A percentile compares a stretch with the other conserved stretches of the same genome.
phyloP scores from a whole-genome alignment of 2,329 filamentous ascomycete species.

The Venturiaceae sp. region DNA sequence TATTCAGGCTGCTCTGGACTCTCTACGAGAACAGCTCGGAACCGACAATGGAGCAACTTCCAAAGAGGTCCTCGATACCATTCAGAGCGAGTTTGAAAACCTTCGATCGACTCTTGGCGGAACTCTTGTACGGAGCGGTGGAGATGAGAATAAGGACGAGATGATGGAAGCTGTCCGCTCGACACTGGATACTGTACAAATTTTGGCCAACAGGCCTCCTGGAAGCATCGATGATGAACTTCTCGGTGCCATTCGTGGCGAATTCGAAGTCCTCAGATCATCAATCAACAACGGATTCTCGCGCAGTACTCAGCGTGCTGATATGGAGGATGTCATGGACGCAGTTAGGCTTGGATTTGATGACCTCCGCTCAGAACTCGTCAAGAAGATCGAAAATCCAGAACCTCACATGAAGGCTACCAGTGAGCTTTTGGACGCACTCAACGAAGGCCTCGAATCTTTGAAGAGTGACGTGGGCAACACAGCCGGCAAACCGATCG shows the following conservation, averaged over 20 bases:
- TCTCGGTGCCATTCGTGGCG: conserved; percentile 41
- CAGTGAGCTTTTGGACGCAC: conserved; percentile 49
- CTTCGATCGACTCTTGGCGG: conserved; percentile 32
- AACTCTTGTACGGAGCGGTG: conserved; percentile 28
- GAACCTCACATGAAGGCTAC: conserved; percentile 45
- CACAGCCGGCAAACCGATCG: conserved; percentile 57
- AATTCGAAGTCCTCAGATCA: conserved; percentile 32
- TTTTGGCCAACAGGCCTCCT: conserved; percentile 14
- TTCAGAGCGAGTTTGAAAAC: conserved; percentile 32
- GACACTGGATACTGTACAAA: conserved; percentile 28
- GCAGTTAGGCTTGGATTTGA: conserved; percentile 39
- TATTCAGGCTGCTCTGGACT: conserved; percentile 41
- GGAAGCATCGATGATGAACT: conserved; percentile 37
- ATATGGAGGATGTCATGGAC: conserved; percentile 40
- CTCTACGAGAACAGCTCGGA: conserved; percentile 27
- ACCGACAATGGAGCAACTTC: conserved; percentile 29
- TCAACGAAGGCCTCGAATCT: conserved; percentile 62
- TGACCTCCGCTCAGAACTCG: conserved; percentile 37
- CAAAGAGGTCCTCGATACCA: conserved; percentile 28
- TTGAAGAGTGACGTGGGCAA: conserved; percentile 64
- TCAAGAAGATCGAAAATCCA: conserved; percentile 43
- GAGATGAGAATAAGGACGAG: conserved; percentile 27
- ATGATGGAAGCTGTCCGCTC: conserved; percentile 27
- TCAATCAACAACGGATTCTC: neutral
- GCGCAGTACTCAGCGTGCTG: conserved; percentile 17